Evolutionary conservation across 805 yeast species (phyloP), one percentile per base, ranked within the genome.

Genomic region (Candida coleopterorum): DNA sequence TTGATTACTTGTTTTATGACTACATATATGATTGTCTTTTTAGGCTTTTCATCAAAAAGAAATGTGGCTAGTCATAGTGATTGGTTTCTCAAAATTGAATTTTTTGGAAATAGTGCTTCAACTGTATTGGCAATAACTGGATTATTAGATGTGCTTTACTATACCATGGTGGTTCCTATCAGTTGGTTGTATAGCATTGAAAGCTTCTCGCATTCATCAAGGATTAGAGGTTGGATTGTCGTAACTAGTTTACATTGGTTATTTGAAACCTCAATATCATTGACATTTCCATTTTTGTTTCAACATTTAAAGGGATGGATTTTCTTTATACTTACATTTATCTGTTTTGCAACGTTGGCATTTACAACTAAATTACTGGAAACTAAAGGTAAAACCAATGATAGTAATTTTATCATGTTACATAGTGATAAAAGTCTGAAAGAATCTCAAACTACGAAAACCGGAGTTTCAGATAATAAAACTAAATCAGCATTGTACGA

Each of bases 161-260:
- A 78, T 1, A 50, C 74, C 1, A 61, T 75, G 1, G 52, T 76
- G 10, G 55, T 70, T 1, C 63, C 77, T 29, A 66, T 66, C 3
- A 64, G 76, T 23, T 68, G 73, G 74, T 49, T 75, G 15, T 75
- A 72, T 46, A 62, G 74, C 4, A 64, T 68, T 34, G 81, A 76
- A 44, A 52, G 74, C 4, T 64, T 76, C 29, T 74, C 75, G 0
- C 52, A 53, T 1, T 53, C 55, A 18, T 67, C 72, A 1, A 67
- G 74, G 41, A 55, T 71, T 0, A 72, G 70, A 43, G 77, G 77
- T 0, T 52, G 68, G 18, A 58, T 76, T 0, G 42, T 73, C 4
- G 65, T 74, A 31, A 66, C 71, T 68, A 52, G 69, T 18, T 50
- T 61, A 10, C 69, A 74, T 2, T 74, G 77, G 78, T 41, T 56